phyloP scores from a whole-genome alignment of 140 eudicot species.

The Senecio squalidus region DNA sequence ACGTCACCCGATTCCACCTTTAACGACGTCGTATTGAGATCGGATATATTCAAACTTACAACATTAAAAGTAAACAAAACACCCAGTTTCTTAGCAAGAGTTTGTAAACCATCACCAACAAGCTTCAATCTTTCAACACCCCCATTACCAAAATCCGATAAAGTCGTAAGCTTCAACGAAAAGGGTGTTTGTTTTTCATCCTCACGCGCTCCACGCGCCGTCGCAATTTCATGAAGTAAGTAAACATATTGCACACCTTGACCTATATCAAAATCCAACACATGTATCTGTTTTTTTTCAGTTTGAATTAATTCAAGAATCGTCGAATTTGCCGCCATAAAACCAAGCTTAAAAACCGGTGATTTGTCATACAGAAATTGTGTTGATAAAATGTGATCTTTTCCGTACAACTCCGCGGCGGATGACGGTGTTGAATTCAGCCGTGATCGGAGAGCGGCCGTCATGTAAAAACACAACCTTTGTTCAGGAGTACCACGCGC shows the following conservation, averaged over 20 bases:
- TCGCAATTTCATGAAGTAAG: slow-evolving; percentile 59
- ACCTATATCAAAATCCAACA: slow-evolving; percentile 81
- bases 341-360: slow-evolving; percentile 76
- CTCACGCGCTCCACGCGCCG: slow-evolving; percentile 27
- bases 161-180: slow-evolving; percentile 49
- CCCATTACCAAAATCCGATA: slow-evolving; percentile 35
- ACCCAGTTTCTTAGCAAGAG: slow-evolving; percentile 34
- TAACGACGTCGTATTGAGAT: slow-evolving; percentile 36
- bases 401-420: slow-evolving; percentile 40
- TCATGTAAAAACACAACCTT: slow-evolving; percentile 59
- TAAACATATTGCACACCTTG: slow-evolving; percentile 70
- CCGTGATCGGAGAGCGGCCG: slow-evolving; percentile 65
- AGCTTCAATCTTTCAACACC: slow-evolving; percentile 40
- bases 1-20: slow-evolving; percentile 44
- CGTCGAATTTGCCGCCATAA: slow-evolving; percentile 70
- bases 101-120: slow-evolving; percentile 43
- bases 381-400: slow-evolving; percentile 48
- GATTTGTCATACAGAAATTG: slow-evolving; percentile 58
- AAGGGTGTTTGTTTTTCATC: not conserved
- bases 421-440: slow-evolving; percentile 21
- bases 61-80: slow-evolving; percentile 31
- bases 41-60: slow-evolving; percentile 20
- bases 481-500: slow-evolving; percentile 57
- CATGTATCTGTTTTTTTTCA: slow-evolving; percentile 35
- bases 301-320: slow-evolving; percentile 59